phyloP scores from a whole-genome alignment of 371 early-diverging fungal genomes.

The Mortierella sp. region DNA sequence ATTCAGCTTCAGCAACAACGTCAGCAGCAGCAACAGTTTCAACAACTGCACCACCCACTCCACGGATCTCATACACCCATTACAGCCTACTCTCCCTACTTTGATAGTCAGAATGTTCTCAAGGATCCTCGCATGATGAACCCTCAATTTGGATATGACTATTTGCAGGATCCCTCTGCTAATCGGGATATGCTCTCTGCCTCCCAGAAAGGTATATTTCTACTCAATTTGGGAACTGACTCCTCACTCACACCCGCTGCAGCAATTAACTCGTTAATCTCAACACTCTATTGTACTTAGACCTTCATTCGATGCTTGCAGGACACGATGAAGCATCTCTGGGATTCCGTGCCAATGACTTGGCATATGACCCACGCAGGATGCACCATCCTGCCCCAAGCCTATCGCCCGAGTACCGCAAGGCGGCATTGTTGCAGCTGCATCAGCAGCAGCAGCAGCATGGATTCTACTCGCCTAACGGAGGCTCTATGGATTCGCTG shows the following conservation, averaged over 20 bases:
- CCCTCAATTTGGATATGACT: constrained; percentile 28
- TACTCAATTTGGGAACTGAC: not conserved
- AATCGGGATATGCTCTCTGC: constrained; percentile 18
- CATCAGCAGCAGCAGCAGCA: constrained; percentile 25
- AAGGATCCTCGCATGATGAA: constrained; percentile 29
- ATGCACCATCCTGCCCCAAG: constrained; percentile 19
- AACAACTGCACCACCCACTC: constrained; percentile 30
- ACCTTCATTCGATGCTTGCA: constrained; percentile 29
- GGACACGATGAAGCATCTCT: constrained; percentile 41
- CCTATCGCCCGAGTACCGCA: constrained; percentile 23
- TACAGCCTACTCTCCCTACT: constrained; percentile 32
- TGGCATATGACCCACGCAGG: constrained; percentile 38
- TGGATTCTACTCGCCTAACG: constrained; percentile 15
- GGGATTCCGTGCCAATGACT: constrained; percentile 36
- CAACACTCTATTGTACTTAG: not conserved
- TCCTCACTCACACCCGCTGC: not conserved
- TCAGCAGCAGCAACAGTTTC: constrained; percentile 32
- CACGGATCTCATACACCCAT: constrained; percentile 44
- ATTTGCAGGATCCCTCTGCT: constrained; percentile 5
- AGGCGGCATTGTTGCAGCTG: constrained; percentile 22
- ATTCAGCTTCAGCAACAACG: constrained; percentile 46
- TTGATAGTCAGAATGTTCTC: constrained; percentile 28
- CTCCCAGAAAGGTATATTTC: constrained; percentile 25
- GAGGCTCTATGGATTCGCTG: constrained; percentile 11
- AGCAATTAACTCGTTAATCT: not conserved